These are phyloP conservation scores for Bipolaris zeicola DNA, from an alignment of 2,329 filamentous ascomycete species.

Conservation along the genomic window DNA sequence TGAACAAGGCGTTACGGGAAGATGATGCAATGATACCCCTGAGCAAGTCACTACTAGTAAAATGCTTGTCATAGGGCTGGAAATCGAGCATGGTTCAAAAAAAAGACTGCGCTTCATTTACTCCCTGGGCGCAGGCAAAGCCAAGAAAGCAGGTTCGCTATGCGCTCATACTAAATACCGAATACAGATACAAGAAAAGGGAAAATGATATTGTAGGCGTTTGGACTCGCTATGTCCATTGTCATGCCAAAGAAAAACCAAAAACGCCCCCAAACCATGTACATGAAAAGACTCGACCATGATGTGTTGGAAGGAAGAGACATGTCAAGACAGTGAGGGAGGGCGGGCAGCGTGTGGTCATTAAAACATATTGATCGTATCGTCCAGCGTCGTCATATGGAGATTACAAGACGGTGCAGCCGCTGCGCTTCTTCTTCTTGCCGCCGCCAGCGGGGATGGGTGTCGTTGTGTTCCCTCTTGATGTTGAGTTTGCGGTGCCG, in stretches of 20 bases:
- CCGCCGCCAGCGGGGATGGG: conserved; percentile 34
- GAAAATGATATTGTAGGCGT: conserved; percentile 32
- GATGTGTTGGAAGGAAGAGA: conserved; percentile 23
- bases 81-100: conserved; percentile 10
- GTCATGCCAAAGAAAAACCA: conserved; percentile 22
- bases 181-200: conserved; percentile 43
- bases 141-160: conserved; percentile 9
- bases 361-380: conserved; percentile 50
- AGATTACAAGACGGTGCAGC: conserved; percentile 49
- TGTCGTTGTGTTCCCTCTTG: conserved; percentile 27
- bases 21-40: conserved; percentile 20
- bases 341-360: conserved; percentile 34
- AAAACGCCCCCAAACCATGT: conserved; percentile 35
- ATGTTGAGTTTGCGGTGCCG: conserved; percentile 13
- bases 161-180: conserved; percentile 36
- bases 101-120: conserved; percentile 27
- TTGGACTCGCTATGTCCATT: conserved; percentile 23
- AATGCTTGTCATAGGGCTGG: neutral
- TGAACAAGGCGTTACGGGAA: conserved; percentile 2
- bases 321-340: conserved; percentile 36
- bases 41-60: neutral
- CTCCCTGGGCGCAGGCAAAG: conserved; percentile 17
- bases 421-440: conserved; percentile 49
- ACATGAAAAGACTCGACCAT: conserved; percentile 24
- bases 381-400: conserved; percentile 48